Percentiles rank a stretch among this genome's conserved stretches.
Evolutionary conservation across 495 filamentous ascomycete genomes (phyloP).

Genomic region (Penicillium simplicissimum): DNA sequence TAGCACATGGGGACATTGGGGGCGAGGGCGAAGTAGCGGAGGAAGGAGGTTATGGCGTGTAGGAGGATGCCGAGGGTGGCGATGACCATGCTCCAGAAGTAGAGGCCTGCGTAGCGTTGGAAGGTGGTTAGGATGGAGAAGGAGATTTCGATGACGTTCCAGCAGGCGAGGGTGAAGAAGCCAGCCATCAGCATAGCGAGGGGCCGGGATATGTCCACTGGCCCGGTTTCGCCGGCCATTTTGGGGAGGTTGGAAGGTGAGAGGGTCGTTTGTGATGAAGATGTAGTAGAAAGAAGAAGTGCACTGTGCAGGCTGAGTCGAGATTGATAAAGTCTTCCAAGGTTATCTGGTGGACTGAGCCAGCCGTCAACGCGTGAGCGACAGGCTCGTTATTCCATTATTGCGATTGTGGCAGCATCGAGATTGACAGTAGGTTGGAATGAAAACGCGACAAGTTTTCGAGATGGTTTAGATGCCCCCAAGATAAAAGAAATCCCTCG

Average conservation of each 20-base stretch:
- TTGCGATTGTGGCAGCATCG: neutral
- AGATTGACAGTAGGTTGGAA: neutral
- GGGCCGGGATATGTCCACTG: conserved; percentile 11
- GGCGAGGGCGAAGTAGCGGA: conserved; percentile 34
- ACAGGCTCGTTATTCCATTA: neutral
- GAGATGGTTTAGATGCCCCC: neutral
- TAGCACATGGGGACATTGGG: conserved; percentile 27
- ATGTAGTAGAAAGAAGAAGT: neutral
- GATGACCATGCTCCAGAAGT: conserved; percentile 48
- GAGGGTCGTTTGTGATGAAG: neutral
- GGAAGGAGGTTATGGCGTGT: conserved; percentile 30
- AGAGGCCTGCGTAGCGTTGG: conserved; percentile 38
- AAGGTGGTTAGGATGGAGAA: conserved; percentile 44
- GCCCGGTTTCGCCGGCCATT: conserved; percentile 26
- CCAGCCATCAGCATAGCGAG: conserved; percentile 33
- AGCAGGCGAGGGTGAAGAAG: conserved; percentile 37
- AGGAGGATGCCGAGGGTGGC: conserved; percentile 29
- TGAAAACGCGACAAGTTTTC: neutral
- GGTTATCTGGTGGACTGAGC: neutral
- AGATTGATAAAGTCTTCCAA: neutral
- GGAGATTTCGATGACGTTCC: conserved; percentile 40
- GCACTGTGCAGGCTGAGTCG: neutral
- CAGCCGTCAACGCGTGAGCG: neutral
- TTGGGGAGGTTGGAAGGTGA: neutral
- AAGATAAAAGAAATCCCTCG: neutral